Evolutionary conservation across 2,329 filamentous ascomycete genomes (phyloP).

Genomic region (Colletotrichum lentis): DNA sequence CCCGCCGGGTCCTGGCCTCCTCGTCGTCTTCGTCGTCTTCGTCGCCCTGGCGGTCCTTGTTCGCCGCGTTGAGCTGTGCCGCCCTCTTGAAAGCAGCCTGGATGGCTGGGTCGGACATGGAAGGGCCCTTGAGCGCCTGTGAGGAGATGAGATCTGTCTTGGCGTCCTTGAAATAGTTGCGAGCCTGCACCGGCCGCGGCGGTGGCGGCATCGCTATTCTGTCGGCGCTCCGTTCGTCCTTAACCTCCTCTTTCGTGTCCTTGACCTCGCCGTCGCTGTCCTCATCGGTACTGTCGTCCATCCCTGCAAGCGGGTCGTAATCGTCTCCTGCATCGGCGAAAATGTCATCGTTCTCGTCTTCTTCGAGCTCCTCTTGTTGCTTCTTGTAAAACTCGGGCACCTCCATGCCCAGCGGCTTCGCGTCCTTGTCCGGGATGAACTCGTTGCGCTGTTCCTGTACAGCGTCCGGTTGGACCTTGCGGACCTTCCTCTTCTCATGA

Average conservation of each 20-base stretch:
- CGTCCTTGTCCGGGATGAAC: conserved; percentile 63
- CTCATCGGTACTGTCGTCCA: conserved; percentile 56
- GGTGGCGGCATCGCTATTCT: conserved; percentile 56
- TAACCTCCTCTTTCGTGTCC: conserved; percentile 40
- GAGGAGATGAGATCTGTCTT: conserved; percentile 64
- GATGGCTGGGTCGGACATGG: conserved; percentile 77
- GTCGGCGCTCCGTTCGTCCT: conserved; percentile 36
- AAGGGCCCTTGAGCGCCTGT: conserved; percentile 59
- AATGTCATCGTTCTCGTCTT: conserved; percentile 68
- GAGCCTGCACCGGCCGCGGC: conserved; percentile 52
- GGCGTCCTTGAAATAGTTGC: conserved; percentile 71
- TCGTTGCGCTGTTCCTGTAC: conserved; percentile 51
- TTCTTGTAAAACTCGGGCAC: conserved; percentile 67
- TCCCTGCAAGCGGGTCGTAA: conserved; percentile 71
- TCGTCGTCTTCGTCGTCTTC: conserved; percentile 53
- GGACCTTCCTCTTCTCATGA: conserved; percentile 70
- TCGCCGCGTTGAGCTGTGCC: conserved; percentile 64
- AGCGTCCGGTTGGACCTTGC: conserved; percentile 57
- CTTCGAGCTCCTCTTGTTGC: conserved; percentile 55
- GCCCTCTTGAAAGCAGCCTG: conserved; percentile 88
- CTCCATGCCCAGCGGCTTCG: conserved; percentile 70
- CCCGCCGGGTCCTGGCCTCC: conserved; percentile 65
- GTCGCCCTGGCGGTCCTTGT: conserved; percentile 45
- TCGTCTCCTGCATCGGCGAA: conserved; percentile 73
- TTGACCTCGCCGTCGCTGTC: conserved; percentile 52